Evolutionary conservation across 1,284 basidiomycete species (phyloP), one percentile per base, ranked within the genome.

Genomic region (Phlebopus sp.): DNA sequence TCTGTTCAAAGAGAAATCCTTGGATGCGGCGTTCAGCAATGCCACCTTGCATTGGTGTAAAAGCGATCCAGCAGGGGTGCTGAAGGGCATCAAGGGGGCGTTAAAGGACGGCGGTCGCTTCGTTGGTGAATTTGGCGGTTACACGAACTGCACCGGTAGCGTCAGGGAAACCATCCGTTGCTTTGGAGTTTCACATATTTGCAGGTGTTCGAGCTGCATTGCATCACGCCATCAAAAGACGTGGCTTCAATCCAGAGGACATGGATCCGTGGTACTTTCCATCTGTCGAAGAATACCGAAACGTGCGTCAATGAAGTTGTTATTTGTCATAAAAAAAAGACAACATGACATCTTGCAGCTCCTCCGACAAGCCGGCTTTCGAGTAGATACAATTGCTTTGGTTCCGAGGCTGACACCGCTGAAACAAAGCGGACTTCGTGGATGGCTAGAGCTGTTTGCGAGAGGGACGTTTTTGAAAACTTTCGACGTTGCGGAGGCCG

Each of bases 211-310:
- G 89, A 43, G 66, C 70, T 9, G 79, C 80, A 1, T 59, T 93
- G 5, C 74, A 90, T 55, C 60, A 73, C 10, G 81, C 77, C 0
- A 63, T 86, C 31, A 69, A 66, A 42, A 66, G 68, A n/a, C 71
- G 75, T 15, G 85, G 85, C 0, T 66, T 80, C 41, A 74, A 91
- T 59, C 79, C 87, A 4, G 59, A 66, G 3, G 55, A 64, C 6
- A 62, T 80, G 31, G 90, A 93, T 60, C 90, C 90, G 0, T 93
- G 89, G 89, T 91, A 82, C 67, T 92, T 90, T 59, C 90, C 91
- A 1, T 84, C 84, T 0, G 71, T 73, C 4, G 73, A 77, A 34
- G 79, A 86, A 52, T 91, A 92, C 63, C 67, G 63, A 27, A 68
- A 70, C 57, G 84, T 85, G 56, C 52, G 74, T 54, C 4, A 37